Evolutionary conservation across 1,139 yeast genomes (phyloP).

Genomic region (Nakaseomyces uthaithaninus): DNA sequence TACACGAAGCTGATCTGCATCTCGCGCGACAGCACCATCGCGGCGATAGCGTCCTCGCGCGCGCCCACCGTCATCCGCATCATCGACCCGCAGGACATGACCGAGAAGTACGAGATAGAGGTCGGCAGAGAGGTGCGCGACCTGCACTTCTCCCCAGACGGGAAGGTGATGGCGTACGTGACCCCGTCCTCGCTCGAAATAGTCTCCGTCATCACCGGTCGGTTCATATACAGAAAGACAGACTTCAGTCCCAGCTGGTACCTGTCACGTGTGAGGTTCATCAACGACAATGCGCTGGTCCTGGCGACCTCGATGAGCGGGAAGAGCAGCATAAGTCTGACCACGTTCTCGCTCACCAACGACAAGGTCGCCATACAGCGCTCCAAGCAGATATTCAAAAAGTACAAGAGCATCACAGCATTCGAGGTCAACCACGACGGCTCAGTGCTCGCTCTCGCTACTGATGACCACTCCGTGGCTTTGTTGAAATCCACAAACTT

Average conservation of each 20-base stretch:
- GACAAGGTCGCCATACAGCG: slow-evolving; percentile 35
- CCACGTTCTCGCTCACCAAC: slow-evolving; percentile 26
- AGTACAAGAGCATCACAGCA: slow-evolving; percentile 60
- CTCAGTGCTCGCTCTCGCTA: slow-evolving; percentile 60
- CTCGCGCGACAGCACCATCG: slow-evolving; percentile 47
- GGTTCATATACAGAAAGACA: slow-evolving; percentile 34
- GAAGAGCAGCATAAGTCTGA: slow-evolving; percentile 35
- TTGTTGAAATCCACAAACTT: slow-evolving; percentile 50
- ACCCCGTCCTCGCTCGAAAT: slow-evolving; percentile 49
- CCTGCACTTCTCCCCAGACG: slow-evolving; percentile 41
- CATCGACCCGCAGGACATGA: slow-evolving; percentile 50
- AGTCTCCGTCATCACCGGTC: slow-evolving; percentile 37
- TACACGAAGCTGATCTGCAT: slow-evolving; percentile 53
- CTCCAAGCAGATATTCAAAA: slow-evolving; percentile 42
- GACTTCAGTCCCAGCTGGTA: slow-evolving; percentile 31
- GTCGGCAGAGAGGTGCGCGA: slow-evolving; percentile 48
- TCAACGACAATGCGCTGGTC: slow-evolving; percentile 45
- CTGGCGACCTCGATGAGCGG: slow-evolving; percentile 42
- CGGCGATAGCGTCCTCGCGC: slow-evolving; percentile 55
- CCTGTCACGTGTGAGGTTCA: slow-evolving; percentile 54
- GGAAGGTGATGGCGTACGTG: slow-evolving; percentile 48
- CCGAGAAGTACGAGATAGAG: slow-evolving; percentile 44
- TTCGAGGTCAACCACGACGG: slow-evolving; percentile 42
- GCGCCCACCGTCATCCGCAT: slow-evolving; percentile 51
- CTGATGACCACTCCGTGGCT: slow-evolving; percentile 64